These are phyloP conservation scores for Claviceps citrina DNA, from an alignment of 2,329 filamentous ascomycete genomes.

Conservation along the genomic window DNA sequence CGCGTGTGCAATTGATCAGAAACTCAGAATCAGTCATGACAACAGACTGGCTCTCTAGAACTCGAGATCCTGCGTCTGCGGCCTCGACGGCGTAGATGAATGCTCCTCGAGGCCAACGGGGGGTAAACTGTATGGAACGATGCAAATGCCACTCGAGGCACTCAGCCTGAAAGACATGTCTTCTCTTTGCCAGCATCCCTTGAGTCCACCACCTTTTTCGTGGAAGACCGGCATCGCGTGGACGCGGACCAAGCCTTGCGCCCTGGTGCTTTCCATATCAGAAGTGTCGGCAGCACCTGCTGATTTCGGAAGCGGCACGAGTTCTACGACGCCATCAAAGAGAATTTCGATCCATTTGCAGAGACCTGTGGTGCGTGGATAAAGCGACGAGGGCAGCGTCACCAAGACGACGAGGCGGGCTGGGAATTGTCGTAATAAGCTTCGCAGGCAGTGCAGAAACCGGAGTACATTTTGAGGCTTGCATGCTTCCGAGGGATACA, in stretches of 20 bases:
- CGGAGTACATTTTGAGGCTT: slow-evolving; percentile 60
- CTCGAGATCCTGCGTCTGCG: slow-evolving; percentile 51
- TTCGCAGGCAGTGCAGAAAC: slow-evolving; percentile 66
- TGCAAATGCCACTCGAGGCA: slow-evolving; percentile 60
- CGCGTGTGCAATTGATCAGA: too few species aligned
- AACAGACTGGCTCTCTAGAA: slow-evolving; percentile 37
- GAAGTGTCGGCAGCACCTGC: slow-evolving; percentile 33
- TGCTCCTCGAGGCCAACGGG: slow-evolving; percentile 27
- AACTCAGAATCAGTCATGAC: background rate
- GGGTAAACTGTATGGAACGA: slow-evolving; percentile 79
- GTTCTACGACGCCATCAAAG: slow-evolving; percentile 71
- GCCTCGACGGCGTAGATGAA: background rate
- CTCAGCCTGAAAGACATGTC: slow-evolving; percentile 86
- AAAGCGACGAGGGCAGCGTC: slow-evolving; percentile 66
- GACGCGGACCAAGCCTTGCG: slow-evolving; percentile 73
- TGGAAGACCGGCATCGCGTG: slow-evolving; percentile 74
- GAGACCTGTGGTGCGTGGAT: slow-evolving; percentile 59
- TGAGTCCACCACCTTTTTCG: slow-evolving; percentile 70
- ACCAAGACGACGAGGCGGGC: slow-evolving; percentile 54
- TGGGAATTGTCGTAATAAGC: slow-evolving; percentile 54
- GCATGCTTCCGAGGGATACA: slow-evolving; percentile 56
- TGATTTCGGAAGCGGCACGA: slow-evolving; percentile 52
- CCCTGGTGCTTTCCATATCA: slow-evolving; percentile 48
- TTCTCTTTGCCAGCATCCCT: slow-evolving; percentile 54
- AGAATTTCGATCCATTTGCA: slow-evolving; percentile 76